A percentile compares a stretch with the other conserved stretches of the same genome.
Conservation (phyloP, 202 grass and related monocot species). For the Brachypodium distachyon region DNA sequence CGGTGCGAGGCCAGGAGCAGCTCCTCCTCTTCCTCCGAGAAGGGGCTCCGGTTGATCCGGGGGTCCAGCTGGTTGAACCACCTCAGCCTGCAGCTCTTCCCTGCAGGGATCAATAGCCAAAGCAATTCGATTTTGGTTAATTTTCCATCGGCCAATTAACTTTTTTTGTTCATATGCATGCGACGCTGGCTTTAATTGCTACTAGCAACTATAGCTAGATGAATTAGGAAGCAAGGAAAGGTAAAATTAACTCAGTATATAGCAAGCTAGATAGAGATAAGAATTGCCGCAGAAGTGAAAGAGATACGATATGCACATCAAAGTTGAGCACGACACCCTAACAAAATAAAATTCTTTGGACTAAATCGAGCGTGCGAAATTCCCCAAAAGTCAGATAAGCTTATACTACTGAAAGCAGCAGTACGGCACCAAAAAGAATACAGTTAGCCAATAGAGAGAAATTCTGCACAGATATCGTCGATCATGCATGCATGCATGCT, state of each 20-base stretch:
- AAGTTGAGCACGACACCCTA: conserved; percentile 39
- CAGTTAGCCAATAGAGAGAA: background rate
- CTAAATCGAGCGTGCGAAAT: conserved; percentile 15
- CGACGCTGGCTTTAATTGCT: too few relatives aligned
- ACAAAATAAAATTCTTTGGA: conserved; percentile 41
- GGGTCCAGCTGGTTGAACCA: conserved; percentile 99
- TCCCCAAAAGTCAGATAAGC: conserved; percentile 23
- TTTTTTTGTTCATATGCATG: too few relatives aligned
- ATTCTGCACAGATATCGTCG: background rate
- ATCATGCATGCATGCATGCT: background rate
- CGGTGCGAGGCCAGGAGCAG: conserved; percentile 70
- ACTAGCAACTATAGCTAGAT: background rate
- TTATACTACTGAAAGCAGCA: background rate
- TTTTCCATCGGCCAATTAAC: background rate
- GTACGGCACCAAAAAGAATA: background rate
- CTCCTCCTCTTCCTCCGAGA: conserved; percentile 85
- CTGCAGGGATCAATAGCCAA: conserved; percentile 33
- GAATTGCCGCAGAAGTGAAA: conserved; percentile 31
- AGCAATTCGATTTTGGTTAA: background rate
- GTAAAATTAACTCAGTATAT: background rate
- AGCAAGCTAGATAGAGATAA: background rate
- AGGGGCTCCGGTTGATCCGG: conserved; percentile 74
- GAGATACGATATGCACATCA: conserved; percentile 37
- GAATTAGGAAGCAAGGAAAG: conserved; percentile 42
- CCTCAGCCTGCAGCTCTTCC: conserved; percentile 91